Conservation (phyloP, 345 rosid species). For the Lepidium aucheri region DNA sequence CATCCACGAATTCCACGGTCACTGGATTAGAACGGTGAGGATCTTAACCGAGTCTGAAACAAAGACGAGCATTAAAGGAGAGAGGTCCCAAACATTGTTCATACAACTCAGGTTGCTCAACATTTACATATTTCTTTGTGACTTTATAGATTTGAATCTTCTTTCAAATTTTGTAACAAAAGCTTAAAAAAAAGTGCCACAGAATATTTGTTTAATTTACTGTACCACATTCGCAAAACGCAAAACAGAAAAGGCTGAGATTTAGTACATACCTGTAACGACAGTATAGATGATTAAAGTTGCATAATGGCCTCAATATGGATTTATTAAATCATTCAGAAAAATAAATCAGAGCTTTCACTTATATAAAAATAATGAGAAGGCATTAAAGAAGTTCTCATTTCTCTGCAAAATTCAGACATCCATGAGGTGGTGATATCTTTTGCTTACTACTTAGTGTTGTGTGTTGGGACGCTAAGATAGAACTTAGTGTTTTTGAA, state of each 20-base stretch:
- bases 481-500: slow-evolving; percentile 90
- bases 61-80: slow-evolving; percentile 3
- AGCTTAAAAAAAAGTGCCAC: neutral
- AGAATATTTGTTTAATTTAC: neutral
- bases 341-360: neutral
- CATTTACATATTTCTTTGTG: neutral
- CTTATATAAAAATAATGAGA: neutral
- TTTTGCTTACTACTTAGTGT: slow-evolving; percentile 40
- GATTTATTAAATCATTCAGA: neutral
- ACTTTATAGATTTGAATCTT: slow-evolving; percentile 4
- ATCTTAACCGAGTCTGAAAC: neutral
- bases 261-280: neutral
- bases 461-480: slow-evolving; percentile 94
- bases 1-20: slow-evolving; percentile 38
- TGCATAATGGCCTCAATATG: neutral
- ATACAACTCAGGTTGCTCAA: slow-evolving; percentile 12
- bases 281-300: neutral
- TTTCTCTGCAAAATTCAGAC: slow-evolving; percentile 1
- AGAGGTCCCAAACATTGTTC: slow-evolving; percentile 9
- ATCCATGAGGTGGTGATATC: slow-evolving; percentile 7
- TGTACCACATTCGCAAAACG: neutral
- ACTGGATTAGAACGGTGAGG: slow-evolving; percentile 36
- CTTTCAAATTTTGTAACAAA: slow-evolving; percentile 18
- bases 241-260: neutral
- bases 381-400: neutral